phyloP scores from a whole-genome alignment of 2,329 filamentous ascomycete species.

The Alternaria longipes region DNA sequence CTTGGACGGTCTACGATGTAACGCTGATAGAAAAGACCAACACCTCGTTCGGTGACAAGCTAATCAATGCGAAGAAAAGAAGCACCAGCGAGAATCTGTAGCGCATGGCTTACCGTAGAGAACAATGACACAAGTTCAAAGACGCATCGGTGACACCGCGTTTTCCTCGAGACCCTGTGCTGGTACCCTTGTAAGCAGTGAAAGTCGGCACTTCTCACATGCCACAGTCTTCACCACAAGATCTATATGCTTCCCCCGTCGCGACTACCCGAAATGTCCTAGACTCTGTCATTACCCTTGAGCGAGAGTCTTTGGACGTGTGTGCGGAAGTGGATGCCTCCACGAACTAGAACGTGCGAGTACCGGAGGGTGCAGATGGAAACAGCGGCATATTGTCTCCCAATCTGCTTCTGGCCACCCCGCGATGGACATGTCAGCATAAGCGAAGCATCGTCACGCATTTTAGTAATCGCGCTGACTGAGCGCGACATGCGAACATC shows the following conservation, averaged over 20 bases:
- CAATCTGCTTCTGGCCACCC: too few species aligned
- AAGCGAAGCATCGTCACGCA: too few species aligned
- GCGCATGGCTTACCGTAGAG: not conserved
- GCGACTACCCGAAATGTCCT: not conserved
- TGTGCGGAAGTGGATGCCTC: not conserved
- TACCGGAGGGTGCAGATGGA: too few species aligned
- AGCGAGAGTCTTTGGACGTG: not conserved
- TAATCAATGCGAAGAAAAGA: conserved; percentile 1
- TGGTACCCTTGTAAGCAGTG: not conserved
- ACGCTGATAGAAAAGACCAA: conserved; percentile 5
- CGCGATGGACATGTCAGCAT: too few species aligned
- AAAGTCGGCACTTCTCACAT: not conserved
- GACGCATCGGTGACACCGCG: not conserved
- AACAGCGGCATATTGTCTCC: too few species aligned
- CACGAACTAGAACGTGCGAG: too few species aligned
- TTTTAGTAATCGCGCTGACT: too few species aligned
- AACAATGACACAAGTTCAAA: not conserved
- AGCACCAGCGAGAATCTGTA: not conserved
- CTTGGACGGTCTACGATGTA: conserved; percentile 2
- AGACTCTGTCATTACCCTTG: too few species aligned
- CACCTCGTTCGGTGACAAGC: conserved; percentile 1
- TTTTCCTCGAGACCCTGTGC: not conserved
- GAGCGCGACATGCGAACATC: too few species aligned
- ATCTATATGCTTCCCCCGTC: not conserved
- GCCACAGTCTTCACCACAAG: not conserved